These are phyloP conservation scores for Schizophyllum amplum DNA, from an alignment of 1,284 basidiomycete genomes.

Conservation along the genomic window DNA sequence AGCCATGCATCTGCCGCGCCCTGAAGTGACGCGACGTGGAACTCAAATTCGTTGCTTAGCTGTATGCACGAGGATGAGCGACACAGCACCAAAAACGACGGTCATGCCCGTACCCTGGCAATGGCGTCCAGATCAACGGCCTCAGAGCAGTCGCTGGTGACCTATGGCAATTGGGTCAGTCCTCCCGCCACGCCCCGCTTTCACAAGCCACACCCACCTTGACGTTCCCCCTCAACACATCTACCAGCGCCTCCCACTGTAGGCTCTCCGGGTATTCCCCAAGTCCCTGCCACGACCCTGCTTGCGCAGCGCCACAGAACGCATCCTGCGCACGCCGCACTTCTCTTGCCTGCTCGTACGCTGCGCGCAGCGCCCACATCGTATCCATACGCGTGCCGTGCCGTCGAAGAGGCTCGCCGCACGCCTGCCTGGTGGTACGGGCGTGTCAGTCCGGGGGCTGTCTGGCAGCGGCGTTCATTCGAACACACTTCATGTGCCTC, in stretches of 20 bases:
- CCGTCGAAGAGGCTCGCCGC: slow-evolving; percentile 40
- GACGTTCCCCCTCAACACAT: slow-evolving; percentile 74
- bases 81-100: slow-evolving; percentile 15
- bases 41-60: slow-evolving; percentile 72
- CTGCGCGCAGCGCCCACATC: slow-evolving; percentile 52
- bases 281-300: slow-evolving; percentile 53
- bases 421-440: slow-evolving; percentile 41
- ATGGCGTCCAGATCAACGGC: slow-evolving; percentile 74
- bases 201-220: slow-evolving; percentile 37
- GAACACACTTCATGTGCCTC: slow-evolving; percentile 53
- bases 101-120: slow-evolving; percentile 39
- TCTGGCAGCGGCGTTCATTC: not conserved
- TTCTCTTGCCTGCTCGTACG: slow-evolving; percentile 60
- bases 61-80: slow-evolving; percentile 23
- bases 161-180: slow-evolving; percentile 24
- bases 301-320: slow-evolving; percentile 54
- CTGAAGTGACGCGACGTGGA: slow-evolving; percentile 63
- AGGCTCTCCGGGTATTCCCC: slow-evolving; percentile 66
- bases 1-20: slow-evolving; percentile 74
- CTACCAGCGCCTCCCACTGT: slow-evolving; percentile 75
- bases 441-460: slow-evolving; percentile 5
- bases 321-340: slow-evolving; percentile 65
- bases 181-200: not conserved
- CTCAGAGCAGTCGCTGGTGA: slow-evolving; percentile 65
- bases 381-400: slow-evolving; percentile 53